These are phyloP conservation scores for Aspergillus brasiliensis DNA, from an alignment of 2,329 filamentous ascomycete genomes.

Conservation along the genomic window DNA sequence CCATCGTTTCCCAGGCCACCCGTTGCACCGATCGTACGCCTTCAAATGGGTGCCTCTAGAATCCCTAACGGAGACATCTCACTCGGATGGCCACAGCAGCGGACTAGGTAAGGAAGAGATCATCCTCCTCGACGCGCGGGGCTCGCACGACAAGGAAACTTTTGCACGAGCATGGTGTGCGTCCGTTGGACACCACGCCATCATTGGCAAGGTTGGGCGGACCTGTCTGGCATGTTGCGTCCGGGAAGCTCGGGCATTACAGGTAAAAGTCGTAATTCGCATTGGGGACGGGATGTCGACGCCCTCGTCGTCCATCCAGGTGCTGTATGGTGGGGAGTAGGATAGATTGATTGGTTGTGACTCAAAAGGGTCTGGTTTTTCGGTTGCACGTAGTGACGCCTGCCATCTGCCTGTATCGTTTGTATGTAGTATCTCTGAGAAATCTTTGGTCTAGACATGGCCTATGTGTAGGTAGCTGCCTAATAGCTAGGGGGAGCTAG, in stretches of 20 bases:
- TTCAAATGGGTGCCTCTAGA: constrained; percentile 36
- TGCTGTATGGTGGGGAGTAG: constrained; percentile 4
- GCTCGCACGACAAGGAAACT: constrained; percentile 38
- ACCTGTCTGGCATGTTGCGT: constrained; percentile 46
- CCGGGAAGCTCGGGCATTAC: constrained; percentile 45
- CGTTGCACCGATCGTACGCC: constrained; percentile 38
- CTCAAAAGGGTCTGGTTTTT: neutral
- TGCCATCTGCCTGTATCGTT: neutral
- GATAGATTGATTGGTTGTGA: neutral
- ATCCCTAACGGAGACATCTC: constrained; percentile 19
- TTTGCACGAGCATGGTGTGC: constrained; percentile 50
- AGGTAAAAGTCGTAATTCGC: constrained; percentile 43
- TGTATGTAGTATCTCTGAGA: neutral
- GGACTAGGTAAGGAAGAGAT: constrained; percentile 23
- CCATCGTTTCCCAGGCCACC: constrained; percentile 41
- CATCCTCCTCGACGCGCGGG: constrained; percentile 41
- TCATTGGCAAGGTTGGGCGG: constrained; percentile 44
- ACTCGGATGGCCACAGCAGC: neutral
- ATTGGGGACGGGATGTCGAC: constrained; percentile 29
- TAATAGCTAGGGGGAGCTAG: too few relatives aligned
- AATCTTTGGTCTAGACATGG: too few relatives aligned
- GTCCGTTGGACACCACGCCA: constrained; percentile 43
- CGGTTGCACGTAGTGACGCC: neutral
- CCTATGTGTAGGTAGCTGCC: too few relatives aligned
- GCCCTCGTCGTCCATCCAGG: constrained; percentile 5